Base-by-base conservation (phyloP, 805 yeast genomes). In the Pichia nakasei region DNA sequence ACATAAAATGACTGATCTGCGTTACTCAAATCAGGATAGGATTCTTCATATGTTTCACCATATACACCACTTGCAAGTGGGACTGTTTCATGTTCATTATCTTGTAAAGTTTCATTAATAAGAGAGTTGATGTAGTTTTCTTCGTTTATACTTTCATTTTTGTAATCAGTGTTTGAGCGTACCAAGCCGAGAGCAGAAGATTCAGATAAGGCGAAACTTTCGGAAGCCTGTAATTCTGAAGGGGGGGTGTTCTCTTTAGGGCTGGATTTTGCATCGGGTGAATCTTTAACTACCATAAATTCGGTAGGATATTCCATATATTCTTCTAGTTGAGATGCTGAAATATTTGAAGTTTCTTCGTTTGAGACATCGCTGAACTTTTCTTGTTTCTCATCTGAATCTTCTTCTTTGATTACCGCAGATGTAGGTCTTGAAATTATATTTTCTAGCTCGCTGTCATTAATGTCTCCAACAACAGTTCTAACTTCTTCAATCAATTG, bases 1-100 rank as follows among this genome's bases (percentile, higher is more conserved):
- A 36, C 15, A 20, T 44, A 44, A 33, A 44, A 44, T 8, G 47
- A 39, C 31, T 44, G 47, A 35, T 44, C 44, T 15, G 33, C 48
- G 29, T 32, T 41, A 3, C 34, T 22, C 2, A 34, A 11, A 26
- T 37, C 41, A 12, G 22, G 33, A 12, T 35, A 41, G 2, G 35
- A 37, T 19, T 41, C 39, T 17, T 22, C 21, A 13, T 34, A 26
- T 12, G 41, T 22, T 21, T 45, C 44, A 12, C 41, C 44, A 34
- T 45, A 41, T 1, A 45, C 44, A 13, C 42, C 44, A 24, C 44
- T 37, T 1, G 33, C 5, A 19, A 21, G 12, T 9, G 45, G 45
- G 4, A 22, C 27, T 1, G 7, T 3, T 5, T 22, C 17, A 7
- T 15, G 5, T 13, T 31, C 9, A 11, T 8, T 9, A 11, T 40